Base-by-base conservation (phyloP, 2,329 filamentous ascomycete species). In the Aspergillus sp. region DNA sequence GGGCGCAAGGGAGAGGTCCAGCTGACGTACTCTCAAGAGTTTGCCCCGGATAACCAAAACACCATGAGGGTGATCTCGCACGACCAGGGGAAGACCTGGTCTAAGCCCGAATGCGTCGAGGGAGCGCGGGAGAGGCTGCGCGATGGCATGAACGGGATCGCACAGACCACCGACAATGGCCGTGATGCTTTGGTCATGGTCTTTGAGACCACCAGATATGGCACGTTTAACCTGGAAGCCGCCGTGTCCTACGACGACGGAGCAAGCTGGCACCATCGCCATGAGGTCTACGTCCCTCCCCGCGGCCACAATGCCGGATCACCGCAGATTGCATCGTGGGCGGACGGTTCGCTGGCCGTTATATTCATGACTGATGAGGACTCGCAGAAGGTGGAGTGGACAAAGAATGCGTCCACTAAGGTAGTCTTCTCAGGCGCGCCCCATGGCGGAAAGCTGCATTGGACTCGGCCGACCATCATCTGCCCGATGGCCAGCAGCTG, bases 331-430 rank as follows among this genome's bases (percentile, higher is more conserved):
- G 55, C 61, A 12, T 55, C 53, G 8, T 61, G 63, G 35, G 57
- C 45, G 0, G 57, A 63, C 32, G 58, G 57, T 2, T 58, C 53
- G 11, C 26, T 68, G 36, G 64, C 57, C 1, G 58, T 61, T 1
- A 57, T 66, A 5, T 68, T 68, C 43, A 67, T 67, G 66, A 65
- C 63, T 1, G 65, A 68, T 36, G 64, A 68, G 43, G 63, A 66
- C 30, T 44, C 56, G 0, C 35, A 43, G 1, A 39, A 45, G 30
- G 52, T 54, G 14, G 42, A 47, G 4, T 68, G 64, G 65, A 59
- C 63, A 1, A 43, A 52, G 15, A 51, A 60, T 28, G 62, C 64
- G 0, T 51, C 55, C 4, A 55, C 67, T 32, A 68, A 67, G 43
- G 55, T 52, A 2, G 53, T 61, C 0, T 66, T 65, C 36, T 51